phyloP scores from a whole-genome alignment of 257 asterid genomes.

The Schizonepeta tenuifolia region DNA sequence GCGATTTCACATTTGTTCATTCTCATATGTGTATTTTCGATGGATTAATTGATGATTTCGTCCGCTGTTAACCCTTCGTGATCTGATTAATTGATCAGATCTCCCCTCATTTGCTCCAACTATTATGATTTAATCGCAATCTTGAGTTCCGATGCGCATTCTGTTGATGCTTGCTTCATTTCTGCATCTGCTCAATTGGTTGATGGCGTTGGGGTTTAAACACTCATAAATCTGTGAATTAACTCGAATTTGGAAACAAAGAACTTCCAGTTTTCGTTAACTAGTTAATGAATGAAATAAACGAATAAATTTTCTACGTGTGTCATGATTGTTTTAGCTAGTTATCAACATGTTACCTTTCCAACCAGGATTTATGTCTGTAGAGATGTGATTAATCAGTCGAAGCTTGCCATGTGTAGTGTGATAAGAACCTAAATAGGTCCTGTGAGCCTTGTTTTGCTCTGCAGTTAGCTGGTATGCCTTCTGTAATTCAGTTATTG shows the following conservation, averaged over 20 bases:
- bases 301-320: neutral
- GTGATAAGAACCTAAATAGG: conserved; percentile 16
- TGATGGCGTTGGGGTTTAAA: conserved; percentile 23
- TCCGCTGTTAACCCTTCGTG: conserved; percentile 5
- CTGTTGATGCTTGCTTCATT: conserved; percentile 19
- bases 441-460: neutral
- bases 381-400: conserved; percentile 1
- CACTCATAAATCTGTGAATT: neutral
- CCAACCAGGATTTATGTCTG: neutral
- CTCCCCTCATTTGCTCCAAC: conserved; percentile 8
- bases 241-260: neutral
- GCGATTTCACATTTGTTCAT: neutral
- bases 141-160: conserved; percentile 20
- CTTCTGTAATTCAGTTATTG: conserved; percentile 10
- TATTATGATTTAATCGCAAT: conserved; percentile 15
- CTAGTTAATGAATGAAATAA: neutral
- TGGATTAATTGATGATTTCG: conserved; percentile 25
- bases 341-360: neutral
- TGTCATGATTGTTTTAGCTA: neutral
- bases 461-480: conserved; percentile 16
- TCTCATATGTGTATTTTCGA: conserved; percentile 7
- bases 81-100: conserved; percentile 30
- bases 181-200: conserved; percentile 17
- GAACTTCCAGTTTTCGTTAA: neutral
- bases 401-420: conserved; percentile 19